Base-by-base conservation (phyloP, 108 stramenopile species). In the Pelagomonas calceolata region DNA sequence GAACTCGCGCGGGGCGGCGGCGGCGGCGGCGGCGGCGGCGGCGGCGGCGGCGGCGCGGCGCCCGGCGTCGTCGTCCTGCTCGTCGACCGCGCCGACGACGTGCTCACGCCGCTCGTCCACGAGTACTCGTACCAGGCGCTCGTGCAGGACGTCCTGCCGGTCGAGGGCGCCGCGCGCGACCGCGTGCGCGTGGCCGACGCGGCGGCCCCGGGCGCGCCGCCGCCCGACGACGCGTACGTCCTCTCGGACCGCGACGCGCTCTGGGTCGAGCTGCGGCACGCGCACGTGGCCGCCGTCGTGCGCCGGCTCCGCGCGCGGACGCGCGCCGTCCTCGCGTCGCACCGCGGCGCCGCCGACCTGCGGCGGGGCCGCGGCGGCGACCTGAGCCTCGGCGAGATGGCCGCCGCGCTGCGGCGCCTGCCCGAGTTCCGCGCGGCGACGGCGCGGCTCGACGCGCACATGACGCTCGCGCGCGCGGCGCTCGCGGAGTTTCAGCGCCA, bases 71-170 rank as follows among this genome's bases (percentile, higher is more conserved):
- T n/a, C n/a, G 65, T 99, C 21, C 79, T 99, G 4, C 44, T 99
- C 1, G 68, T 99, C 77, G 96, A 97, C 84, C 85, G 98, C 36
- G 81, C 87, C 32, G 87, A 81, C 66, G 98, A 99, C 76, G 91
- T 90, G 68, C 79, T 97, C 64, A 88, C 95, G 16, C 98, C 98
- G 3, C 76, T 99, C 34, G 90, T 99, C 81, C 98, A 99, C 82
- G 95, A 96, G 77, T 97, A 95, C 78, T 92, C 87, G 5, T 99
- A 97, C 77, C 95, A 99, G 83, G 87, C 95, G 21, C 90, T 98
- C 90, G 94, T 97, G 32, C 88, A 96, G 63, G 98, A 98, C 70
- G 76, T 97, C 71, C 86, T 98, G 29, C 69, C 51, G 12, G 78
- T 95, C 32, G 80, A 91, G 31, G 94, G 92, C 71, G 95, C 91